Conservation (phyloP, 768 basidiomycete genomes). For the Calocybe cyanea region DNA sequence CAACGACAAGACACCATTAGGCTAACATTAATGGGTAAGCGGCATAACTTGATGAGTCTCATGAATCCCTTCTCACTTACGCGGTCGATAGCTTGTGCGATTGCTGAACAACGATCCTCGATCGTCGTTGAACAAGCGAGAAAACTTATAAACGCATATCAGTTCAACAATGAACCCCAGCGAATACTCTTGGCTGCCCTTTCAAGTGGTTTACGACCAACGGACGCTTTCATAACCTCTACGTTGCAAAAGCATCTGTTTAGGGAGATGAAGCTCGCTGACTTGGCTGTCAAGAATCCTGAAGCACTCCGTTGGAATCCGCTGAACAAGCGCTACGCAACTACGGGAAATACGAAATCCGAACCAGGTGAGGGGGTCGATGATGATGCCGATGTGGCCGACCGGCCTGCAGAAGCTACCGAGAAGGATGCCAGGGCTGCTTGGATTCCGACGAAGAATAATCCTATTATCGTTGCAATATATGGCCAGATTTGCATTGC, state of each 20-base stretch:
- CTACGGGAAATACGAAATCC: slow-evolving; percentile 34
- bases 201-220: slow-evolving; percentile 63
- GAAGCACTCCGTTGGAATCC: slow-evolving; percentile 62
- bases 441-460: slow-evolving; percentile 62
- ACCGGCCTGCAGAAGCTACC: slow-evolving; percentile 13
- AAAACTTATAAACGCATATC: slow-evolving; percentile 68
- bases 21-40: slow-evolving; percentile 71
- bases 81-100: slow-evolving; percentile 61
- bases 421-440: slow-evolving; percentile 17
- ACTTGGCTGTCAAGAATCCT: slow-evolving; percentile 60
- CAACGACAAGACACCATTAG: slow-evolving; percentile 68
- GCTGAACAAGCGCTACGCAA: slow-evolving; percentile 52
- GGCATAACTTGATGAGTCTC: neutral
- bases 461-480: slow-evolving; percentile 63
- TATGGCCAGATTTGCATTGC: slow-evolving; percentile 86
- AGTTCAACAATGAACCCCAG: slow-evolving; percentile 85
- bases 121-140: slow-evolving; percentile 72
- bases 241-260: slow-evolving; percentile 83
- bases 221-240: slow-evolving; percentile 73
- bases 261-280: slow-evolving; percentile 70
- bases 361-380: slow-evolving; percentile 35
- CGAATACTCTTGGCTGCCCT: slow-evolving; percentile 74
- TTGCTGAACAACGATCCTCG: slow-evolving; percentile 49
- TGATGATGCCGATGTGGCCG: slow-evolving; percentile 31
- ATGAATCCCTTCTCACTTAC: neutral